A percentile compares a stretch with the other conserved stretches of the same genome.
Evolutionary conservation across 495 filamentous ascomycete genomes (phyloP).

Genomic region (Aspergillus affinis): DNA sequence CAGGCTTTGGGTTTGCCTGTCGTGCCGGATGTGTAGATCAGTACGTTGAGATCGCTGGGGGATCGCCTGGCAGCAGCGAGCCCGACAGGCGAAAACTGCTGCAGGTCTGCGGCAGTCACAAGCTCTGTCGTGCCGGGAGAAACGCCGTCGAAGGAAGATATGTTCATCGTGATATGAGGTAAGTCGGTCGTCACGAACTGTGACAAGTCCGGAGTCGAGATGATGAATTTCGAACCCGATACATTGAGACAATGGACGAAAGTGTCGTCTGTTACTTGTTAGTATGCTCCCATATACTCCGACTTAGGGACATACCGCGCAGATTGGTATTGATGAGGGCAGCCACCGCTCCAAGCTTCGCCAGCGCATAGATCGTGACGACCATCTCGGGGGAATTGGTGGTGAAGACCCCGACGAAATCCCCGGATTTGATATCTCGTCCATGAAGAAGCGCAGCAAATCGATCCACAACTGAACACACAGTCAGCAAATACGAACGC

Average conservation of each 20-base stretch:
- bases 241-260: slow-evolving; percentile 79
- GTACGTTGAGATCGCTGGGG: slow-evolving; percentile 56
- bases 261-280: slow-evolving; percentile 44
- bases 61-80: slow-evolving; percentile 36
- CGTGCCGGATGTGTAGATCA: slow-evolving; percentile 87
- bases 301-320: slow-evolving; percentile 41
- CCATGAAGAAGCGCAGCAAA: slow-evolving; percentile 43
- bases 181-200: slow-evolving; percentile 37
- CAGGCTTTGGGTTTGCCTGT: slow-evolving; percentile 92
- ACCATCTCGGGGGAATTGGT: slow-evolving; percentile 81
- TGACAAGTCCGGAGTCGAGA: slow-evolving; percentile 55
- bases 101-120: slow-evolving; percentile 43
- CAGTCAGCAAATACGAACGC: slow-evolving; percentile 1
- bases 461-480: slow-evolving; percentile 40
- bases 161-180: slow-evolving; percentile 40
- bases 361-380: slow-evolving; percentile 76
- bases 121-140: slow-evolving; percentile 56
- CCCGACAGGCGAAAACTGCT: slow-evolving; percentile 36
- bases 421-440: slow-evolving; percentile 35
- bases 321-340: slow-evolving; percentile 95
- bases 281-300: no score
- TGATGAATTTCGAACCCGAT: slow-evolving; percentile 62
- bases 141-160: slow-evolving; percentile 45
- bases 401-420: slow-evolving; percentile 48
- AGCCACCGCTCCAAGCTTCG: slow-evolving; percentile 78